Evolutionary conservation across 371 early-diverging fungal genomes (phyloP).

Genomic region (Mucor plumbeus): DNA sequence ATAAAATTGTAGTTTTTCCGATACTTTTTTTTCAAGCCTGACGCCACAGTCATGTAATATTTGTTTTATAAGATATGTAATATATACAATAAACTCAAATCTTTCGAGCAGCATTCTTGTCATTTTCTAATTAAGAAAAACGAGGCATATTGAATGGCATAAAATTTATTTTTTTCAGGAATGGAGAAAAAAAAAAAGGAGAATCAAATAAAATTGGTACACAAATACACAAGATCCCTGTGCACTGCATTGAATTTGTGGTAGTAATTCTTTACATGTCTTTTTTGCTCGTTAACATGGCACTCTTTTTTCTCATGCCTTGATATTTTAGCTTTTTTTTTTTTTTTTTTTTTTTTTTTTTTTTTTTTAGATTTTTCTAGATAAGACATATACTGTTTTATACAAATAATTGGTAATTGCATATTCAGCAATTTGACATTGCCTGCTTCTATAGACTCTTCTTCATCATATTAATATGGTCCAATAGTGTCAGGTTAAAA

Average conservation of each 20-base stretch:
- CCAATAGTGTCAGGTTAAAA: not conserved
- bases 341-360: not conserved
- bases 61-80: slow-evolving; percentile 7
- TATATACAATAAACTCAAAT: not conserved
- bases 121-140: not conserved
- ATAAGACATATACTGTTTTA: too few species aligned
- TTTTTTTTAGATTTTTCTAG: too few species aligned
- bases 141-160: slow-evolving; percentile 8
- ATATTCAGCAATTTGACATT: too few species aligned
- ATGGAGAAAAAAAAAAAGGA: not conserved
- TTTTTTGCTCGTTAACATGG: not conserved
- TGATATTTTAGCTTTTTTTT: not conserved
- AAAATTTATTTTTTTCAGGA: slow-evolving; percentile 10
- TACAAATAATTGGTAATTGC: too few species aligned
- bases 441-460: too few species aligned
- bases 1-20: not conserved
- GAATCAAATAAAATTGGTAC: slow-evolving; percentile 1
- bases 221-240: slow-evolving; percentile 6
- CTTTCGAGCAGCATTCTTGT: slow-evolving; percentile 1
- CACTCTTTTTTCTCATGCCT: slow-evolving; percentile 2
- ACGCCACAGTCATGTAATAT: slow-evolving; percentile 5
- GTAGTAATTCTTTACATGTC: slow-evolving; percentile 6
- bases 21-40: too few species aligned
- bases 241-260: slow-evolving; percentile 14
- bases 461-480: not conserved